phyloP scores from a whole-genome alignment of 129 eudicot genomes.

The Logfia minima region DNA sequence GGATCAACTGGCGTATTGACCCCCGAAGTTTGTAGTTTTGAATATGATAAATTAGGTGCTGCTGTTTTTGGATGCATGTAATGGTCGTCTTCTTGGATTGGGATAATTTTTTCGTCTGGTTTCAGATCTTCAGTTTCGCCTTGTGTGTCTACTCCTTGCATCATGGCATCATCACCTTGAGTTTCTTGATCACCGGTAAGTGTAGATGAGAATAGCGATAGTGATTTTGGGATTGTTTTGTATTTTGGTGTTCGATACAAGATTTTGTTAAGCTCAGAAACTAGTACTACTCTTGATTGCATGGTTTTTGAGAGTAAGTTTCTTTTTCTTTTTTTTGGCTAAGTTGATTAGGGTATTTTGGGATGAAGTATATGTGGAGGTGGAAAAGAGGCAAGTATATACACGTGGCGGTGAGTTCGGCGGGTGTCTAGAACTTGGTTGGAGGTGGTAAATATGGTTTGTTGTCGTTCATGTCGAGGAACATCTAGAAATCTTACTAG shows the following conservation, averaged over 20 bases:
- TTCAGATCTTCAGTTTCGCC: slow-evolving; percentile 34
- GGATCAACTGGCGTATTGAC: slow-evolving; percentile 51
- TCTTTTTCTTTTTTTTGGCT: neutral
- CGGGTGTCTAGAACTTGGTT: slow-evolving; percentile 14
- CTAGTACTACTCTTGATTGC: slow-evolving; percentile 44
- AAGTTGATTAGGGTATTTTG: neutral
- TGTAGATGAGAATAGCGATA: neutral
- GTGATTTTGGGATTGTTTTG: slow-evolving; percentile 5
- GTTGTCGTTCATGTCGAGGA: neutral
- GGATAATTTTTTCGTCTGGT: slow-evolving; percentile 7
- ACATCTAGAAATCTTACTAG: neutral
- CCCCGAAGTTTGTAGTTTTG: slow-evolving; percentile 44
- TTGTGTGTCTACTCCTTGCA: slow-evolving; percentile 37
- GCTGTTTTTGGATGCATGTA: slow-evolving; percentile 38
- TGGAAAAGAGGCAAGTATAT: neutral
- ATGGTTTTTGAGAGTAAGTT: slow-evolving; percentile 8
- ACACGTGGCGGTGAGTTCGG: slow-evolving; percentile 25
- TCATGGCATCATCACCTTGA: slow-evolving; percentile 32
- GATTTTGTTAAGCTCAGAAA: slow-evolving; percentile 24
- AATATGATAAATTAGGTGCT: slow-evolving; percentile 35
- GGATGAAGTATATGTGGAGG: neutral
- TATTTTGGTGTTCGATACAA: neutral
- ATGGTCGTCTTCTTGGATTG: slow-evolving; percentile 34
- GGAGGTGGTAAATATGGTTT: too few relatives aligned
- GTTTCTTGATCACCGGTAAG: neutral